phyloP scores from a whole-genome alignment of 176 grass and related monocot species.

The Carex scoparia region DNA sequence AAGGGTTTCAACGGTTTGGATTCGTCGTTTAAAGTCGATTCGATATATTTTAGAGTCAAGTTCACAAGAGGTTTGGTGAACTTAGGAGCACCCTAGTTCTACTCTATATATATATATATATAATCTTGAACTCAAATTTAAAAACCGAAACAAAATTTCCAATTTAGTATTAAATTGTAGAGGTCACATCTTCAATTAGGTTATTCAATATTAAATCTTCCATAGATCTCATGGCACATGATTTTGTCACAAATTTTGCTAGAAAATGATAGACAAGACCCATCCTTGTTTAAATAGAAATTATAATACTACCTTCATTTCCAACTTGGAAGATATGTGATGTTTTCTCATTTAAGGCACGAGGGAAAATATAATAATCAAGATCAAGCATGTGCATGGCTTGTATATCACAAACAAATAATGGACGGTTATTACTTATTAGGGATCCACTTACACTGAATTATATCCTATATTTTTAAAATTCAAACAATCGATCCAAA shows the following conservation, averaged over 20 bases:
- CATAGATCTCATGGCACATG: slow-evolving; percentile 1
- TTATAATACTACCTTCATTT: slow-evolving; percentile 4
- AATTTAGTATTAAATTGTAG: background rate
- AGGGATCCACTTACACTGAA: too few relatives aligned
- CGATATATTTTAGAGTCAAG: too few relatives aligned
- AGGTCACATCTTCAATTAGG: background rate
- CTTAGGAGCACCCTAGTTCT: too few relatives aligned
- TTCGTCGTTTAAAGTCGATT: too few relatives aligned
- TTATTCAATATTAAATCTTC: background rate
- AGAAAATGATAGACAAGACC: background rate
- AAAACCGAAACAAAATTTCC: background rate
- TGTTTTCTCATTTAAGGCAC: background rate
- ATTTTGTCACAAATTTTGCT: background rate
- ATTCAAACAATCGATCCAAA: too few relatives aligned
- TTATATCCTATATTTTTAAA: too few relatives aligned
- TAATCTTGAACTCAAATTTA: background rate
- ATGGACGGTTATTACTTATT: background rate
- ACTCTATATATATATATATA: too few relatives aligned
- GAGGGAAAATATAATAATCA: background rate
- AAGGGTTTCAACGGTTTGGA: too few relatives aligned
- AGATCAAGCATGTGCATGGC: background rate
- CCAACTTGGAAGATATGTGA: background rate
- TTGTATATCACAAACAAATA: background rate
- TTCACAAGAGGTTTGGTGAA: too few relatives aligned
- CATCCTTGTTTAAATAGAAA: background rate